A percentile compares a stretch with the other conserved stretches of the same genome.
phyloP scores from a whole-genome alignment of 306 rosid species.

The Glycyrrhiza uralensis region DNA sequence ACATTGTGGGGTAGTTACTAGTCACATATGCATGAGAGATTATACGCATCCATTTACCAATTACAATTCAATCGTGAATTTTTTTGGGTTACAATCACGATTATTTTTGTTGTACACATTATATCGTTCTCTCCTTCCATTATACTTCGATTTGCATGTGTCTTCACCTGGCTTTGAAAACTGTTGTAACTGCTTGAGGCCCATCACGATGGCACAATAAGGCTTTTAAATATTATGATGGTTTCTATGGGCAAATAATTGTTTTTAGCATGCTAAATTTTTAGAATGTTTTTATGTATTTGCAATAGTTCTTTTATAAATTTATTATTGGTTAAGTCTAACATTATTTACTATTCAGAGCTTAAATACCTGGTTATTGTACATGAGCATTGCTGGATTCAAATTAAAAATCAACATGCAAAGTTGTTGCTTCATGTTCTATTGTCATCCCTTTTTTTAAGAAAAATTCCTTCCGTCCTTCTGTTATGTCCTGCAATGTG shows the following conservation, averaged over 20 bases:
- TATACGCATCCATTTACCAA: neutral
- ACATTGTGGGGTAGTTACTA: neutral
- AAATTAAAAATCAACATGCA: neutral
- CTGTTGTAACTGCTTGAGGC: neutral
- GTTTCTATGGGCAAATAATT: neutral
- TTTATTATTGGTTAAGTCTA: neutral
- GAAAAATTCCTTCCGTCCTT: neutral
- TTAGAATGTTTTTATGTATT: neutral
- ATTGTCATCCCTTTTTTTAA: neutral
- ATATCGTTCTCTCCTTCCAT: neutral
- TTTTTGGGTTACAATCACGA: neutral
- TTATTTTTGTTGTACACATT: neutral
- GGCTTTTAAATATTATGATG: neutral
- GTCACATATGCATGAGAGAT: neutral
- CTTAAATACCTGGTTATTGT: neutral
- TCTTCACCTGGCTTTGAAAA: neutral
- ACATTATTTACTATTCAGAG: neutral
- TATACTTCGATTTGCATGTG: neutral
- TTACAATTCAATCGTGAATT: neutral
- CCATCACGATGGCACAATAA: neutral
- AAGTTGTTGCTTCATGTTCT: neutral
- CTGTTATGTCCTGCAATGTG: neutral
- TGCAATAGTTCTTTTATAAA: neutral
- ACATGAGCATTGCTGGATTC: neutral
- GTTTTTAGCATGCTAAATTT: neutral